Evolutionary conservation across 352 stramenopile genomes (phyloP).

Genomic region (Phytopythium chamaehyphon): DNA sequence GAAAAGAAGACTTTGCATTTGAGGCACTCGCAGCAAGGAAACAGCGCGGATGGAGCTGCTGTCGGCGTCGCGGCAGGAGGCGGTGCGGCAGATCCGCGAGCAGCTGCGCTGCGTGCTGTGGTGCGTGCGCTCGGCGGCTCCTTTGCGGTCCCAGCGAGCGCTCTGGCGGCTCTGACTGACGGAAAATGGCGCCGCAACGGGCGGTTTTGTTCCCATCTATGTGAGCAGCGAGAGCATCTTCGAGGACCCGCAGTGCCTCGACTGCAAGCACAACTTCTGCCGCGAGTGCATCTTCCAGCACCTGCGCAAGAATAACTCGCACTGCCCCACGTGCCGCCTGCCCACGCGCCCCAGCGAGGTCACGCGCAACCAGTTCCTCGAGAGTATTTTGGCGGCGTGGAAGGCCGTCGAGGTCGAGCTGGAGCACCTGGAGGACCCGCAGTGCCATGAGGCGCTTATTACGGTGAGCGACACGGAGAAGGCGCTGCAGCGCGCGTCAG

Average conservation of each 20-base stretch:
- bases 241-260: slow-evolving; percentile 81
- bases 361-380: slow-evolving; percentile 82
- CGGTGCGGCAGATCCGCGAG: slow-evolving; percentile 73
- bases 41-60: slow-evolving; percentile 56
- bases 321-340: slow-evolving; percentile 69
- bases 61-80: slow-evolving; percentile 42
- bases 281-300: slow-evolving; percentile 67
- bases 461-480: slow-evolving; percentile 29
- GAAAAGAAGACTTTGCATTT: neutral
- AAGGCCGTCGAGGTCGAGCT: slow-evolving; percentile 68
- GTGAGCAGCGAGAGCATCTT: slow-evolving; percentile 52
- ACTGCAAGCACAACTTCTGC: slow-evolving; percentile 89
- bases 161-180: too few relatives aligned
- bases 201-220: neutral
- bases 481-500: slow-evolving; percentile 21
- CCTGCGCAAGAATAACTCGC: slow-evolving; percentile 46
- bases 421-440: slow-evolving; percentile 26
- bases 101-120: slow-evolving; percentile 76
- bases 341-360: slow-evolving; percentile 75
- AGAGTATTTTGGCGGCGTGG: slow-evolving; percentile 80
- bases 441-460: slow-evolving; percentile 23
- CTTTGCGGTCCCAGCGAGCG: too few relatives aligned
- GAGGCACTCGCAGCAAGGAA: neutral
- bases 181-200: neutral
- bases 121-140: slow-evolving; percentile 22